Evolutionary conservation across 768 basidiomycete genomes (phyloP).

Genomic region (Rhodotorula graminis): DNA sequence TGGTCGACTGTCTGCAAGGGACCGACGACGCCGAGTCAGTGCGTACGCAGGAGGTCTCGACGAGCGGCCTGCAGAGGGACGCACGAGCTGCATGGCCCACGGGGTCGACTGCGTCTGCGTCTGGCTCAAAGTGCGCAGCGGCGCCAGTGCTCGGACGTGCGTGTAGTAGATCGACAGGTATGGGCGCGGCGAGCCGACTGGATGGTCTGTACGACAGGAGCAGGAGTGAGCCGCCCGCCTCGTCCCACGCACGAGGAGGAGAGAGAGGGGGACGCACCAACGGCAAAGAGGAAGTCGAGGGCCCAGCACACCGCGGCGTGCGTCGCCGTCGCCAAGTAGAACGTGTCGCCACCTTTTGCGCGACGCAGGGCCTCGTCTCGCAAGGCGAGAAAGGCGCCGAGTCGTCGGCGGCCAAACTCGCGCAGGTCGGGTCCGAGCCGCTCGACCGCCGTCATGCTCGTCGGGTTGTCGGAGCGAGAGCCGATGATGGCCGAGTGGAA

Average conservation of each 20-base stretch:
- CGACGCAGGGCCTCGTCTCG: neutral
- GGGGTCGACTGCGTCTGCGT: neutral
- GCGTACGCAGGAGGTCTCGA: no score
- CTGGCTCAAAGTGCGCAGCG: neutral
- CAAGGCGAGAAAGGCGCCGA: neutral
- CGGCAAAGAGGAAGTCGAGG: neutral
- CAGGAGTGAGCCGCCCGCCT: no score
- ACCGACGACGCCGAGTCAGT: no score
- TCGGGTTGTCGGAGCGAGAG: neutral
- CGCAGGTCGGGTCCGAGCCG: neutral
- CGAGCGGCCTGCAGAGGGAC: neutral
- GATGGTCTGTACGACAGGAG: no score
- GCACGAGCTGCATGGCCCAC: neutral
- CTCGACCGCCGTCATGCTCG: neutral
- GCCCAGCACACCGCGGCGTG: neutral
- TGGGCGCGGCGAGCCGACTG: neutral
- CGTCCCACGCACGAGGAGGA: neutral
- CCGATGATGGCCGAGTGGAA: neutral
- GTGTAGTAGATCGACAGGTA: neutral
- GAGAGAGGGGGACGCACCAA: neutral
- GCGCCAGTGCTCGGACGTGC: neutral
- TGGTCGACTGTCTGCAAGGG: neutral
- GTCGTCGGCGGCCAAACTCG: neutral
- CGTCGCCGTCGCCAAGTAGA: neutral
- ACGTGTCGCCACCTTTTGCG: neutral